Evolutionary conservation across 305 asterid species (phyloP).

Genomic region (Fraxinus xanthoxyloides): DNA sequence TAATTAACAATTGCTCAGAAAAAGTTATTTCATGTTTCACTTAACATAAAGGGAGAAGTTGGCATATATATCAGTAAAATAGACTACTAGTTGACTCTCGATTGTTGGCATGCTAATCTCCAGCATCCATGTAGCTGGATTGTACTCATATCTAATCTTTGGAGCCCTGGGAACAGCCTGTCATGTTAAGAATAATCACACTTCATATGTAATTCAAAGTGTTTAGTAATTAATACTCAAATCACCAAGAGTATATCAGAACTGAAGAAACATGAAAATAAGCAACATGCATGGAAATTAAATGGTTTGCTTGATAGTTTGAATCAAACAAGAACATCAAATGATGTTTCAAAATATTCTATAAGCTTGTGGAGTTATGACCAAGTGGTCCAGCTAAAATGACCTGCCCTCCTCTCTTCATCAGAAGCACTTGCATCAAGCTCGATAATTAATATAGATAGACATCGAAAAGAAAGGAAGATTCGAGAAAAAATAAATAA

Average conservation of each 20-base stretch:
- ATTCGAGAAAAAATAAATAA: background rate
- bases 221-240: background rate
- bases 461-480: background rate
- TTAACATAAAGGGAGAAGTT: constrained; percentile 42
- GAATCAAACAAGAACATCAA: background rate
- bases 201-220: background rate
- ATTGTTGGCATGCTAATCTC: constrained; percentile 38
- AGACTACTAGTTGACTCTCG: constrained; percentile 37
- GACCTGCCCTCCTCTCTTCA: constrained; percentile 47
- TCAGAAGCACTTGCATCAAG: constrained; percentile 35
- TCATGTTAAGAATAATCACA: background rate
- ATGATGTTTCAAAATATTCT: constrained; percentile 46
- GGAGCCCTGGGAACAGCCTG: constrained; percentile 48
- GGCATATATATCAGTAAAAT: constrained; percentile 42
- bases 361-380: constrained; percentile 35
- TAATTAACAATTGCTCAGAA: background rate
- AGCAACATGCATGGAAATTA: background rate
- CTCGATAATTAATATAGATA: background rate
- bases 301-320: background rate
- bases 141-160: constrained; percentile 39
- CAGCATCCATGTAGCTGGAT: constrained; percentile 63
- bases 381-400: constrained; percentile 45
- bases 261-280: background rate
- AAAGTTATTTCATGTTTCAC: background rate
- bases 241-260: background rate